Conservation (phyloP, 225 moss, liverwort and hornwort species). For the Antitrichia curtipendula region DNA sequence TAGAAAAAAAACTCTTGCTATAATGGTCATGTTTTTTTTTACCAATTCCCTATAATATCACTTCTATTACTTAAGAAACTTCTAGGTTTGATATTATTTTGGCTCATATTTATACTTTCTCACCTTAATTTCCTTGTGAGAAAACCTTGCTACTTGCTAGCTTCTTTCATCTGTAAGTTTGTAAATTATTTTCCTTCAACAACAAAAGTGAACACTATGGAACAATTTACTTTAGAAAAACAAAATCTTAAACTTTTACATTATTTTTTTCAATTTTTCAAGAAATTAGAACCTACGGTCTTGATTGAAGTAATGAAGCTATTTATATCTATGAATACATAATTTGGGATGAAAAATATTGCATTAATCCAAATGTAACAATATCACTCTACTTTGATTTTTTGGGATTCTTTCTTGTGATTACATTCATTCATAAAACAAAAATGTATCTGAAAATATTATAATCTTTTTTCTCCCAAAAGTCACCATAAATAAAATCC, state of each 20-base stretch:
- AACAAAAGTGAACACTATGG: rapidly evolving
- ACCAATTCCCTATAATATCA: too few species aligned
- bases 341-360: background rate
- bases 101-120: background rate
- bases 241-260: rapidly evolving
- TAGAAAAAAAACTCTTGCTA: background rate
- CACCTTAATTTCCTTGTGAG: background rate
- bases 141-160: background rate
- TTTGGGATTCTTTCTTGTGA: background rate
- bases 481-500: background rate
- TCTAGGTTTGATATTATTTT: background rate
- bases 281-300: rapidly evolving
- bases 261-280: background rate
- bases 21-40: background rate
- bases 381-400: background rate
- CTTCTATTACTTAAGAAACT: background rate
- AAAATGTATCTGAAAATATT: background rate
- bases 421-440: background rate
- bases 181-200: background rate
- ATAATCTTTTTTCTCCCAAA: background rate
- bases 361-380: background rate
- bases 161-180: background rate
- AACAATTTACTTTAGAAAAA: background rate
- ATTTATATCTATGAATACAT: background rate
- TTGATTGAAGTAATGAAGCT: background rate